Percentiles rank a stretch among this genome's conserved stretches.
Conservation (phyloP, 2,329 filamentous ascomycete genomes). For the Colletotrichum chlorophyti region DNA sequence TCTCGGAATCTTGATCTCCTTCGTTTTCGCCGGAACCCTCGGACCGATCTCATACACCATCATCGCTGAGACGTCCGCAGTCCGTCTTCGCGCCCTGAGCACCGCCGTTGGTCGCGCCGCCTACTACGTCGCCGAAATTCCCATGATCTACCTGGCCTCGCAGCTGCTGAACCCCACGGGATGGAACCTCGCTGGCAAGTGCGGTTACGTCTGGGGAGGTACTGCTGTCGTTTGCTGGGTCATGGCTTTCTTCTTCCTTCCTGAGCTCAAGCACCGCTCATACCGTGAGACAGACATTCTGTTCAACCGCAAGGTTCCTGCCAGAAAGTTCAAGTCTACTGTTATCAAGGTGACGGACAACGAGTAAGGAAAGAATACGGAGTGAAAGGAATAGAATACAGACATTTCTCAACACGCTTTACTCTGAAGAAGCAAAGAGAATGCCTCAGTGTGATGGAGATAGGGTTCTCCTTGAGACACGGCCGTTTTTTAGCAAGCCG, state of each 20-base stretch:
- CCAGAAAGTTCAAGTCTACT: conserved; percentile 51
- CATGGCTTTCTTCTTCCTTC: conserved; percentile 49
- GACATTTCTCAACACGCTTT: no score
- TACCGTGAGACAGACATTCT: conserved; percentile 53
- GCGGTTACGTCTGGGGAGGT: conserved; percentile 54
- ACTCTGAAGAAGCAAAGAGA: no score
- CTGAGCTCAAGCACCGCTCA: conserved; percentile 51
- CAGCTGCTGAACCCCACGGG: conserved; percentile 46
- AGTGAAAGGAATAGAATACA: not conserved
- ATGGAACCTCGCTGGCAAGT: conserved; percentile 51
- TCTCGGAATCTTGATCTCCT: conserved; percentile 46
- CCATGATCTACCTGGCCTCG: conserved; percentile 47
- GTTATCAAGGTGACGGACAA: conserved; percentile 50
- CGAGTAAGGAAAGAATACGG: conserved; percentile 35
- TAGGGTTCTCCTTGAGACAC: no score
- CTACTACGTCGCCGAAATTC: conserved; percentile 49
- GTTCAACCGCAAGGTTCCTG: conserved; percentile 48
- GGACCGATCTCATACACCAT: conserved; percentile 46
- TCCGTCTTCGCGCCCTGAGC: conserved; percentile 44
- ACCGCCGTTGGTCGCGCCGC: conserved; percentile 46
- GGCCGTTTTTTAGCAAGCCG: no score
- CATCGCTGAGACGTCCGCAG: conserved; percentile 44
- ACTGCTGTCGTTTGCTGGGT: conserved; percentile 49
- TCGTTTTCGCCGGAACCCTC: conserved; percentile 42
- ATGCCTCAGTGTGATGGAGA: no score